phyloP scores from a whole-genome alignment of 306 rosid genomes.

The Vigna nakashimae region DNA sequence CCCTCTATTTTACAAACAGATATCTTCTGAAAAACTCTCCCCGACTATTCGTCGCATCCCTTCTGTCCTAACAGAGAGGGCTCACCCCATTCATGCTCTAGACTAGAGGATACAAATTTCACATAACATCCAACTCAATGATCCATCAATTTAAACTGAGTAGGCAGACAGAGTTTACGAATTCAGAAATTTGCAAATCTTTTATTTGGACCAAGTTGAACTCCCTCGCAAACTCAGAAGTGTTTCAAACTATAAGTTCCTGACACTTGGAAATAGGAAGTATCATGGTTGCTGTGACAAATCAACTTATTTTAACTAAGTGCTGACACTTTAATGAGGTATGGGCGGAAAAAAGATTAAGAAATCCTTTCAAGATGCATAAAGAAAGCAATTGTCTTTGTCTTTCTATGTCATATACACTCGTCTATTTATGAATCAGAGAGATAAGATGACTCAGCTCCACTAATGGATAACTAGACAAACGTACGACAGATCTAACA shows the following conservation, averaged over 20 bases:
- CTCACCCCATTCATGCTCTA: not conserved
- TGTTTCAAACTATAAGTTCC: slow-evolving; percentile 20
- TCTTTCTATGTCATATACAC: not conserved
- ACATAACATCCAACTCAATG: not conserved
- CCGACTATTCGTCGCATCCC: not conserved
- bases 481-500: slow-evolving; percentile 11
- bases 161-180: not conserved
- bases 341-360: slow-evolving; percentile 10
- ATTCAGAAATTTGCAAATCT: slow-evolving; percentile 7
- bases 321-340: slow-evolving; percentile 10
- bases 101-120: slow-evolving; percentile 3
- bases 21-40: not conserved
- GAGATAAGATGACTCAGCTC: too few species aligned
- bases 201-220: slow-evolving; percentile 14
- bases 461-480: too few species aligned
- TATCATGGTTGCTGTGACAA: not conserved
- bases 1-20: not conserved
- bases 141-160: not conserved
- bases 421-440: slow-evolving; percentile 12
- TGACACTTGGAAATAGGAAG: not conserved
- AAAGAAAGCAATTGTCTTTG: not conserved
- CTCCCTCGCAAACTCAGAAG: not conserved
- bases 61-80: not conserved
- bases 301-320: slow-evolving; percentile 8
- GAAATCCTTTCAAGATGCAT: slow-evolving; percentile 17